Base-by-base conservation (phyloP, 1,284 basidiomycete genomes). In the Rhodotorula sp. region DNA sequence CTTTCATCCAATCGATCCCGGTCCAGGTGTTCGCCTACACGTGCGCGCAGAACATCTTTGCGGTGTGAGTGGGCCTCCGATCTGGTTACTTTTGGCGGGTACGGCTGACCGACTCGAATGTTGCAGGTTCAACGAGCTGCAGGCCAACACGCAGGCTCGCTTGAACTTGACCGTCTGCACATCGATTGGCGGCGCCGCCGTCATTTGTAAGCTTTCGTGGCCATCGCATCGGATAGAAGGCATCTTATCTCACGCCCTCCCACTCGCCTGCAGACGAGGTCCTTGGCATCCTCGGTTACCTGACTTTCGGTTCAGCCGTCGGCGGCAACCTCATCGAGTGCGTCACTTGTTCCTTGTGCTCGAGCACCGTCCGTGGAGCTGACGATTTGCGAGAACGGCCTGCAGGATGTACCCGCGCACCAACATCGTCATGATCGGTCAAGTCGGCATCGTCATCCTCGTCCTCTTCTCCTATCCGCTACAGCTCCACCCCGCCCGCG, bases 271-370 rank as follows among this genome's bases (percentile, higher is more conserved):
- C 89, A 21, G 97, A 97, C 80, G 91, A 95, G 80, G 80, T 91
- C 65, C 90, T 94, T 76, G 90, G 84, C 26, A 82, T 93, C 49
- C 89, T 96, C 76, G 97, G 97, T 1, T 99, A 99, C 81, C 84
- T 97, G 57, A 97, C 96, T 0, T 99, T 99, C 81, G 97, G 97
- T 3, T 89, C 89, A 60, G 90, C 89, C 78, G 92, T 97, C 73
- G 89, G 90, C 57, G 87, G 90, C 49, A 96, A 97, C 82, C 91
- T 97, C 77, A 91, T 97, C 77, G 91, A 91, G 76, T 75, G 14
- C 15, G 71, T 54, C 2, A 20, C 3, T 29, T 12, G 8, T 5
- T 15, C 7, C 43, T n/a, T 21, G 39, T 3, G 14, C 6, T 1
- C 10, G 58, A 31, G 5, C 12, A 21, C 26, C 16, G 23, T n/a